Evolutionary conservation across 2,329 filamentous ascomycete genomes (phyloP), one percentile per base, ranked within the genome.

Genomic region (Fusarium sp.): DNA sequence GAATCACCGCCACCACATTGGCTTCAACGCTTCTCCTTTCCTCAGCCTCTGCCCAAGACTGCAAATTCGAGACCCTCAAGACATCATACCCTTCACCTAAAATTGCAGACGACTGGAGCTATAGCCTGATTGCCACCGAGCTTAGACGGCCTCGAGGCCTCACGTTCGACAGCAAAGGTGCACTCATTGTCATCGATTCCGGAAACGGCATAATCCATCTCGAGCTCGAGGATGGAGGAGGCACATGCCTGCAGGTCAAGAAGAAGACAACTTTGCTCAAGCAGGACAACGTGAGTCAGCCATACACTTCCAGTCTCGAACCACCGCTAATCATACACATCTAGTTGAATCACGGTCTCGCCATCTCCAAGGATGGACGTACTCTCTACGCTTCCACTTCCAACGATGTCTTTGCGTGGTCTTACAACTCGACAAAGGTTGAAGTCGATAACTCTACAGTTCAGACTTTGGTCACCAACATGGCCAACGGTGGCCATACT

Each of bases 381-480:
- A 87, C 83, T 3, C 75, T 89, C 55, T 89, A 86, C 71, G 85
- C 85, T 18, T 92, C 90, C 0, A 86, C 84, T 3, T 75, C 83
- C 8, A 82, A 86, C 49, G 81, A 83, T n/a, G 89, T 91, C 34
- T 90, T 84, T 74, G 81, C 86, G 4, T 93, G 90, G 88, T 76
- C 82, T 28, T 94, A 94, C 76, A 84, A 91, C 75, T 79, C 86
- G n/a, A 74, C 77, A 4, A 78, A 82, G 11, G 81, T 80, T 49
- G 84, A 84, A 6, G 83, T 88, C 44, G 68, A 62, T 23, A 69
- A 75, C 45, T 69, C 75, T 54, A 84, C 82, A 13, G 37, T 39
- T 51, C 81, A 81, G 62, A 87, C 84, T 5, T 63, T 93, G 7
- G 81, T 94, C 48, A 81, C 81, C 39, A 88, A 88, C 69, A 92